Conservation (phyloP, 1,139 yeast species). For the Sugiyamaella castrensis region DNA sequence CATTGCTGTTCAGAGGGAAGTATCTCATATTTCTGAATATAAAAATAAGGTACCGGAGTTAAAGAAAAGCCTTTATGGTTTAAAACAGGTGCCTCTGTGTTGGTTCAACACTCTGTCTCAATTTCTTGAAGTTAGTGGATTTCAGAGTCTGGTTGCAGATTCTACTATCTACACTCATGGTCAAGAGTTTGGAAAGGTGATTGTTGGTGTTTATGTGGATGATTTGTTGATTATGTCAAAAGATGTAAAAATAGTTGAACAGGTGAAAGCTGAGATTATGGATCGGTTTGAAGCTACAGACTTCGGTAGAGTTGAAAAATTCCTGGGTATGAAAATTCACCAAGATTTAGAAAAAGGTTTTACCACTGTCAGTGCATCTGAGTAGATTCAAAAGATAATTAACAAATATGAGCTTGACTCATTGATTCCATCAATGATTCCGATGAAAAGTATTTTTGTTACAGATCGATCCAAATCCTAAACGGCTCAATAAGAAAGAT, state of each 20-base stretch:
- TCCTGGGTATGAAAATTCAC: background rate
- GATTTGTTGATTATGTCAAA: conserved; percentile 6
- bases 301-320: conserved; percentile 1
- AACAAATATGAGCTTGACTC: too few species aligned
- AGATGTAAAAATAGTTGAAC: background rate
- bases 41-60: conserved; percentile 21
- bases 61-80: conserved; percentile 26
- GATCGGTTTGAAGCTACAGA: conserved; percentile 2
- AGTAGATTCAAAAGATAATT: conserved; percentile 3
- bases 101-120: conserved; percentile 20
- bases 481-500: background rate
- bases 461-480: too few species aligned
- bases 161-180: background rate
- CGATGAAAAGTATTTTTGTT: too few species aligned
- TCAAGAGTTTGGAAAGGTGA: too few species aligned
- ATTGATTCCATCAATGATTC: too few species aligned
- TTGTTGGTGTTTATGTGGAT: conserved; percentile 13
- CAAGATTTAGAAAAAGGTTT: conserved; percentile 2
- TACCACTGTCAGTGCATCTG: background rate
- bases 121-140: background rate
- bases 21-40: conserved; percentile 22
- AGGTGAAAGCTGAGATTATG: background rate
- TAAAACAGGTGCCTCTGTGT: conserved; percentile 28
- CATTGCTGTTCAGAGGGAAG: too few species aligned
- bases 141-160: background rate